These are phyloP conservation scores for Margaritispora aquatica DNA, from an alignment of 495 filamentous ascomycete species.

Conservation along the genomic window DNA sequence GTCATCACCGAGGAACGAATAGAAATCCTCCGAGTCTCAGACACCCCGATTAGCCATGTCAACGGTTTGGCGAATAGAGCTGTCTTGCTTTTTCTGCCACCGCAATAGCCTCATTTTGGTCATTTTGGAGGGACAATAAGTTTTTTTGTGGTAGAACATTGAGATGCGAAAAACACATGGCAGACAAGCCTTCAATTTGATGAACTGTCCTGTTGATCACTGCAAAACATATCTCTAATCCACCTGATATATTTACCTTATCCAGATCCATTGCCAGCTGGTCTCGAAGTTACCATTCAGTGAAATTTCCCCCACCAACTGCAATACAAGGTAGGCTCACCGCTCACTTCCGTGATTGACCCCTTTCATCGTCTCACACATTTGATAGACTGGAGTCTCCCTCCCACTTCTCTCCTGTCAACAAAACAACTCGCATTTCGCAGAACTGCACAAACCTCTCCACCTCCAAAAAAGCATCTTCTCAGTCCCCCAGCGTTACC, in stretches of 20 bases:
- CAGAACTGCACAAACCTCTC: neutral
- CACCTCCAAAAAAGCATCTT: neutral
- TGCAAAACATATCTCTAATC: too few relatives aligned
- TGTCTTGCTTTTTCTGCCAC: neutral
- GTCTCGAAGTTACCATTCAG: too few relatives aligned
- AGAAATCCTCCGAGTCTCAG: neutral
- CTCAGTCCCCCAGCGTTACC: neutral
- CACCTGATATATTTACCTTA: too few relatives aligned
- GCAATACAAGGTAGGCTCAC: neutral
- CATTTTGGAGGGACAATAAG: neutral
- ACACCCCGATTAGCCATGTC: neutral
- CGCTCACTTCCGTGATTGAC: neutral
- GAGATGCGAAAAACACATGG: neutral
- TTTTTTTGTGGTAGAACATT: neutral
- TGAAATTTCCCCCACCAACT: neutral
- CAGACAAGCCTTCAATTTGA: too few relatives aligned
- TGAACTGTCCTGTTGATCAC: too few relatives aligned
- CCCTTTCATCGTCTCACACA: neutral
- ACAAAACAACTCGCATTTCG: neutral
- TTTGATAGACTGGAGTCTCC: neutral
- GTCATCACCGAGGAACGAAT: neutral
- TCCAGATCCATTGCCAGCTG: neutral
- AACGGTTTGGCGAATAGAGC: neutral
- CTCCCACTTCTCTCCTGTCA: neutral
- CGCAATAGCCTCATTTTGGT: neutral